Percentiles rank a stretch among this genome's conserved stretches.
These are phyloP conservation scores for sweet orange (Citrus sinensis) DNA, from an alignment of 345 rosid genomes.

Conservation along the genomic window DVS_A1.0 CM039169.1:14253501-14254000, in stretches of 20 bases:
- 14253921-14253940: slow-evolving; percentile 75
- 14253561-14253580: neutral
- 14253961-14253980: slow-evolving; percentile 33
- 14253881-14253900: neutral
- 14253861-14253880: neutral
- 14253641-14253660: neutral
- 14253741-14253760: slow-evolving; percentile 56
- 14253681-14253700: neutral
- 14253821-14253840: slow-evolving; percentile 5
- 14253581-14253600: neutral
- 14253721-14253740: slow-evolving; percentile 13
- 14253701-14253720: neutral
- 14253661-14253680: neutral
- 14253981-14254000: slow-evolving; percentile 25
- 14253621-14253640: neutral
- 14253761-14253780: slow-evolving; percentile 52
- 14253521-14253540: neutral
- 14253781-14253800: slow-evolving; percentile 47
- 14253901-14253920: slow-evolving; percentile 9
- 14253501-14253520: neutral
- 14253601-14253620: neutral
- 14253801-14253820: slow-evolving; percentile 4
- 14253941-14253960: slow-evolving; percentile 54
- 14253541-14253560: neutral
- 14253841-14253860: neutral